phyloP scores from a whole-genome alignment of 2,329 filamentous ascomycete genomes.

The Calonectria honghensis region DNA sequence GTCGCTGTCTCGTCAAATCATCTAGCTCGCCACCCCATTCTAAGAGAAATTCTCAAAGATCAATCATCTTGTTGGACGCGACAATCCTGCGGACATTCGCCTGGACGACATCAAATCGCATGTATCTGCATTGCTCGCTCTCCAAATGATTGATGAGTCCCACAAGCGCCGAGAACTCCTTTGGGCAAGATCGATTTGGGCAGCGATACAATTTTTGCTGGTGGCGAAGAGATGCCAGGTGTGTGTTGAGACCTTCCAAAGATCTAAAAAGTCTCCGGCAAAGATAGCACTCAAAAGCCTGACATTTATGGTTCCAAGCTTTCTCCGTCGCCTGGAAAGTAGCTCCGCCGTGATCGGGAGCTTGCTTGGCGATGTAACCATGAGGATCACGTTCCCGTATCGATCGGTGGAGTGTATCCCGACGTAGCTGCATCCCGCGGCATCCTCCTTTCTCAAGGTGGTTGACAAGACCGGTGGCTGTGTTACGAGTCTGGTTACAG shows the following conservation, averaged over 20 bases:
- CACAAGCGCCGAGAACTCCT: constrained; percentile 64
- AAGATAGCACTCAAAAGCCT: constrained; percentile 58
- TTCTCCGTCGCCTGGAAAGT: constrained; percentile 62
- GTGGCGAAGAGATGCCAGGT: constrained; percentile 70
- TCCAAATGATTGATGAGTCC: constrained; percentile 65
- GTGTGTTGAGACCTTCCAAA: constrained; percentile 65
- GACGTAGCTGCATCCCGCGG: constrained; percentile 66
- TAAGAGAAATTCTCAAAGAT: constrained; percentile 17
- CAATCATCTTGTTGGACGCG: constrained; percentile 36
- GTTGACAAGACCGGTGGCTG: constrained; percentile 72
- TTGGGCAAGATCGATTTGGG: constrained; percentile 58
- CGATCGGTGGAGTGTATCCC: constrained; percentile 67
- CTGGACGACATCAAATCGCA: constrained; percentile 62
- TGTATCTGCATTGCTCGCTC: constrained; percentile 64
- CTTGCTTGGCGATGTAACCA: constrained; percentile 70
- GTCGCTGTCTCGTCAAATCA: not conserved
- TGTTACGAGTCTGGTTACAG: constrained; percentile 67
- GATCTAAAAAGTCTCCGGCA: constrained; percentile 67
- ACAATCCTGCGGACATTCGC: constrained; percentile 51
- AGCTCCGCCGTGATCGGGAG: constrained; percentile 65
- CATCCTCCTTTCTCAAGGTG: constrained; percentile 76
- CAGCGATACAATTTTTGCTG: constrained; percentile 64
- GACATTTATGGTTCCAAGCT: constrained; percentile 65
- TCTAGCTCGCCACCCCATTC: too few species aligned
- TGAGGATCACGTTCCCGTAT: constrained; percentile 67